These are phyloP conservation scores for Septoria linicola DNA, from an alignment of 2,329 filamentous ascomycete species.

Conservation along the genomic window DNA sequence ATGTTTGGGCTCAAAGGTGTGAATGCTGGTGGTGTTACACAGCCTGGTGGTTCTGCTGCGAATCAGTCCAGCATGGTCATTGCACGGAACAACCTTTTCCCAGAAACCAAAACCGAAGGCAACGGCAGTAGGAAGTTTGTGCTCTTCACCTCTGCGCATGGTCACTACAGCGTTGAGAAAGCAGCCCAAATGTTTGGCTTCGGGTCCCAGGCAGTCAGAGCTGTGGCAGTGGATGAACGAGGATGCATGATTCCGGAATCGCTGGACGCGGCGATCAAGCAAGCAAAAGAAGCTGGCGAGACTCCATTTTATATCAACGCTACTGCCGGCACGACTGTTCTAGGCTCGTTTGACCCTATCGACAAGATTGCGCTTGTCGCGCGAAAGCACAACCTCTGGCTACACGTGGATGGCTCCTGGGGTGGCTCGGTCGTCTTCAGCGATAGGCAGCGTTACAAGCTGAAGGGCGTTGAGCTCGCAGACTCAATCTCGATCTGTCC, in stretches of 20 bases:
- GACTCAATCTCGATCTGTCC: conserved; percentile 86
- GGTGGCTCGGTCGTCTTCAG: conserved; percentile 82
- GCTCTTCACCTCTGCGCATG: conserved; percentile 83
- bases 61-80: conserved; percentile 84
- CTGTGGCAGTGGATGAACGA: conserved; percentile 68
- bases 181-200: conserved; percentile 88
- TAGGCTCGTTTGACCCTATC: conserved; percentile 85
- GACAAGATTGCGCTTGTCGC: conserved; percentile 68
- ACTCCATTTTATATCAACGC: conserved; percentile 94
- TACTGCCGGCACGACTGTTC: conserved; percentile 89
- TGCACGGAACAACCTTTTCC: conserved; percentile 82
- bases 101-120: conserved; percentile 71
- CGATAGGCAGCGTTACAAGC: conserved; percentile 58
- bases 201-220: conserved; percentile 69
- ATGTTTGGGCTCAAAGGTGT: conserved; percentile 74
- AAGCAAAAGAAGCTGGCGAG: conserved; percentile 64
- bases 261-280: conserved; percentile 62
- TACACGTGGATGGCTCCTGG: conserved; percentile 92
- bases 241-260: conserved; percentile 70
- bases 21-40: conserved; percentile 68
- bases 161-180: conserved; percentile 94
- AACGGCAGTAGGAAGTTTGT: conserved; percentile 67
- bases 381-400: conserved; percentile 72
- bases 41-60: conserved; percentile 77
- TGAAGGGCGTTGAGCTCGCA: conserved; percentile 70